Base-by-base conservation (phyloP, 2,329 filamentous ascomycete species). In the Calonectria crousiana region DNA sequence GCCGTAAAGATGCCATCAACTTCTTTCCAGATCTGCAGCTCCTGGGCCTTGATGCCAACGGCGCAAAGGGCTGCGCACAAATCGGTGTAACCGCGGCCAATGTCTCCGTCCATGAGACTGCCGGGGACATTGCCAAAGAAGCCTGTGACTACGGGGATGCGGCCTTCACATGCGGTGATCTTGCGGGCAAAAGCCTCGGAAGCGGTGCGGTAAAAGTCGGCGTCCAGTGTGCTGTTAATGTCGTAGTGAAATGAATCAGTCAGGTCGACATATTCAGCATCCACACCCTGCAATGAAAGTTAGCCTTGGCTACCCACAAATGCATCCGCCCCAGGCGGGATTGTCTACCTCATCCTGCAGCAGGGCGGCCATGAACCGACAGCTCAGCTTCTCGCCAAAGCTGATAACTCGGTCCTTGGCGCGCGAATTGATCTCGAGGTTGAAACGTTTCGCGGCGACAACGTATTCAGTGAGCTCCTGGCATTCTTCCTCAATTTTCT, bases 21-120 rank as follows among this genome's bases (percentile, higher is more conserved):
- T 84, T 99, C 97, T 87, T 99, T 99, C 97, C 97, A 98, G 76
- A 99, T 94, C 85, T 99, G 97, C 67, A 99, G 90, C 84, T 99
- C 97, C 69, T 93, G 88, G 0, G 97, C 97, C 79, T 92, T 89
- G n/a, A 97, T 88, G 5, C 95, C 96, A 13, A 99, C 96, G 1
- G 97, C 95, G 67, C 96, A 93, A 20, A 99, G 89, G 8, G 97
- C 96, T 16, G 97, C 96, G 84, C 97, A 98, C 60, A 99, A 90
- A 85, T 99, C 97, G 13, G 97, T 98, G 85, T 99, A 99, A 36
- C 97, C 97, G 79, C 97, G 93, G 26, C 97, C 97, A 76, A 99
- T 95, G 79, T 97, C 94, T 52, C 92, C 92, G 79, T 96, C 94
- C 79, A 99, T 92, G 72, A 99, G 89, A 75, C 96, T 96, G 18